A percentile compares a stretch with the other conserved stretches of the same genome.
phyloP scores from a whole-genome alignment of 306 rosid genomes.

The Quercus variabilis region DNA sequence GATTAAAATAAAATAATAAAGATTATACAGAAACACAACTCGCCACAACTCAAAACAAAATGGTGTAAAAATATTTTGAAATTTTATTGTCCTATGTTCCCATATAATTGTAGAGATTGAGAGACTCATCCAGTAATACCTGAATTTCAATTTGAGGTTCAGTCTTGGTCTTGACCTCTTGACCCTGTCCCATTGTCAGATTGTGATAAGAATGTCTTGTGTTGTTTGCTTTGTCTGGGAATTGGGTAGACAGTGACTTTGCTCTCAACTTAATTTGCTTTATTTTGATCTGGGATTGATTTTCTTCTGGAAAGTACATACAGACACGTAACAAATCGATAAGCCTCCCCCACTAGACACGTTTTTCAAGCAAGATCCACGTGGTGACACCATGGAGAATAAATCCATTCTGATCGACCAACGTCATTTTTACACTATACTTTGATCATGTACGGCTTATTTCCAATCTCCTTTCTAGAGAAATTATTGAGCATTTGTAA shows the following conservation, averaged over 20 bases:
- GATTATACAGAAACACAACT: too few species aligned
- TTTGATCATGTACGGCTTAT: too few species aligned
- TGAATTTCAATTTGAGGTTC: conserved; percentile 46
- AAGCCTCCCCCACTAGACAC: not conserved
- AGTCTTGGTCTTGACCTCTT: conserved; percentile 27
- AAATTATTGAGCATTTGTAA: too few species aligned
- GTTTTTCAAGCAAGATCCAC: not conserved
- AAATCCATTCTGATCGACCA: too few species aligned
- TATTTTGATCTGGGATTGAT: not conserved
- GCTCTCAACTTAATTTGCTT: not conserved
- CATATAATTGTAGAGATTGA: too few species aligned
- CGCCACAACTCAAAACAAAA: too few species aligned
- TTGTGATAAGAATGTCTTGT: not conserved
- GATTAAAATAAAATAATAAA: too few species aligned
- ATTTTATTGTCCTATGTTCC: too few species aligned
- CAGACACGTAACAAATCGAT: not conserved
- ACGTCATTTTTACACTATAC: too few species aligned
- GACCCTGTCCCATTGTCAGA: conserved; percentile 30
- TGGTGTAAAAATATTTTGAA: too few species aligned
- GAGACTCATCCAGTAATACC: conserved; percentile 15
- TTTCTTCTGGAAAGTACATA: not conserved
- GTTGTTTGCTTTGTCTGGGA: not conserved
- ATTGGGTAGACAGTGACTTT: not conserved
- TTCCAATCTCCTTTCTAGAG: too few species aligned
- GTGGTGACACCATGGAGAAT: not conserved